These are phyloP conservation scores for Phytophthora idaei DNA, from an alignment of 352 stramenopile genomes.

Conservation along the genomic window DNA sequence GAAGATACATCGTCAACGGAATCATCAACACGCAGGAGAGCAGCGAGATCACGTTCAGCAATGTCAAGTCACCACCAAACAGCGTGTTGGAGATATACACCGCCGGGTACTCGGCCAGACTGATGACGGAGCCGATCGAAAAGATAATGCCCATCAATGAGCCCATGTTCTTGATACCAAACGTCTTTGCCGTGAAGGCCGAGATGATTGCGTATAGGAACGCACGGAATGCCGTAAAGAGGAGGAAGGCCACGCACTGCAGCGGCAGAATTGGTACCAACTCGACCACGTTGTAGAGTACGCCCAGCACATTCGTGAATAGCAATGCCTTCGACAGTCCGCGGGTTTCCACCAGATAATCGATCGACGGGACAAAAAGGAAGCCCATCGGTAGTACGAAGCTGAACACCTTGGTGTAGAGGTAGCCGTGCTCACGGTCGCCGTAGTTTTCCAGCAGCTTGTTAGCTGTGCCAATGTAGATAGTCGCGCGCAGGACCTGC, in stretches of 20 bases:
- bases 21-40: conserved; percentile 60
- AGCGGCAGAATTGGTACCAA: conserved; percentile 69
- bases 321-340: conserved; percentile 71
- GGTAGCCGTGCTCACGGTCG: conserved; percentile 57
- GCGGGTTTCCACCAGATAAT: conserved; percentile 79
- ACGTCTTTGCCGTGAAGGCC: conserved; percentile 87
- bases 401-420: conserved; percentile 90
- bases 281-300: conserved; percentile 76
- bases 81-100: conserved; percentile 73
- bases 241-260: conserved; percentile 74
- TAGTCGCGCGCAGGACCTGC: conserved; percentile 77
- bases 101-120: conserved; percentile 79
- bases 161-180: conserved; percentile 85
- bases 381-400: conserved; percentile 85
- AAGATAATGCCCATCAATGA: conserved; percentile 87
- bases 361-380: conserved; percentile 84
- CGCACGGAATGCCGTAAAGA: conserved; percentile 85
- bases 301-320: conserved; percentile 74
- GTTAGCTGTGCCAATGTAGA: conserved; percentile 89
- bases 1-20: conserved; percentile 62
- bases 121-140: conserved; percentile 73
- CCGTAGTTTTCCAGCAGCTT: conserved; percentile 87
- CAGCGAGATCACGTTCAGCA: conserved; percentile 58
- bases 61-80: conserved; percentile 61
- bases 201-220: conserved; percentile 90